phyloP scores from a whole-genome alignment of 352 stramenopile genomes.

The Globisporangium emineosum region DNA sequence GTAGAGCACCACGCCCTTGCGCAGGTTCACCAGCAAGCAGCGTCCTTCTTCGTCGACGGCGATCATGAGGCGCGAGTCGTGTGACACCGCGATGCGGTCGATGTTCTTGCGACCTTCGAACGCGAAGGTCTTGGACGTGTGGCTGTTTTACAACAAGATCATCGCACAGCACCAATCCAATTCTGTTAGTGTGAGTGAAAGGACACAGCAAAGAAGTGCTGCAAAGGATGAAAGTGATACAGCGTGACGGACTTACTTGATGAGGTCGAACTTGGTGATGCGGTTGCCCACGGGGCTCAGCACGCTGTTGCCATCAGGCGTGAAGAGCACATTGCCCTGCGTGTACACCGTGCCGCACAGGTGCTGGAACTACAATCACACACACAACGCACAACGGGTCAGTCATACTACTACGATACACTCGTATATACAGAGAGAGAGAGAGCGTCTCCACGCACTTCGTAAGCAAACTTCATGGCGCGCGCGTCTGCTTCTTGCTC shows the following conservation, averaged over 20 bases:
- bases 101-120: constrained; percentile 93
- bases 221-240: neutral
- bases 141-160: constrained; percentile 35
- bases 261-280: constrained; percentile 93
- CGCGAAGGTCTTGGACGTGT: constrained; percentile 86
- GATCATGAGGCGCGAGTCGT: constrained; percentile 87
- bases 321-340: constrained; percentile 92
- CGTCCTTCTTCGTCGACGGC: constrained; percentile 90
- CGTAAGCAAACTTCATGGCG: constrained; percentile 88
- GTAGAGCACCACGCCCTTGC: constrained; percentile 88
- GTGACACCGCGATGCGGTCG: constrained; percentile 78
- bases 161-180: neutral
- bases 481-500: constrained; percentile 5
- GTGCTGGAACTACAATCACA: constrained; percentile 86
- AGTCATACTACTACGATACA: neutral
- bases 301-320: constrained; percentile 90
- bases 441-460: constrained; percentile 27
- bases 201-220: neutral
- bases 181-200: neutral
- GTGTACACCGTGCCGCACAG: constrained; percentile 93
- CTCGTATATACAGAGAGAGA: neutral
- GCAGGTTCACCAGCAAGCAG: constrained; percentile 89
- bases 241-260: constrained; percentile 60
- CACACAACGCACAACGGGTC: neutral
- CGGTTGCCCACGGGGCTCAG: constrained; percentile 92